Evolutionary conservation across 129 eudicot species (phyloP).

Genomic region (Gnaphalium uliginosum): DNA sequence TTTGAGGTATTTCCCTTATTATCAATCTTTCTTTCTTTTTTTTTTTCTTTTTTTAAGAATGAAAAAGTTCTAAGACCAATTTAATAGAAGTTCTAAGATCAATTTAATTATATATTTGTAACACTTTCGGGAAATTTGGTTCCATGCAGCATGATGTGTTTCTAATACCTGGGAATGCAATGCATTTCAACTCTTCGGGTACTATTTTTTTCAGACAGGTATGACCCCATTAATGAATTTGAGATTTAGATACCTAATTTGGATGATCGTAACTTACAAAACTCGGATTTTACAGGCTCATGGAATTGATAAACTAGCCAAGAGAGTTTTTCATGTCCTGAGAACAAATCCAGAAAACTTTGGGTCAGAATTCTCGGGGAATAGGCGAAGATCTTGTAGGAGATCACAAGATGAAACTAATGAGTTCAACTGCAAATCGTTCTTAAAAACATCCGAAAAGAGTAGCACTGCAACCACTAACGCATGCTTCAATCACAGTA

Average conservation of each 20-base stretch:
- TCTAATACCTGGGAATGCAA: slow-evolving; percentile 79
- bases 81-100: no score
- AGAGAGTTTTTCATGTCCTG: slow-evolving; percentile 69
- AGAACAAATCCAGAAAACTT: slow-evolving; percentile 72
- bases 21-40: background rate
- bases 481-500: background rate
- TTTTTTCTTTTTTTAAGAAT: no score
- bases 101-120: background rate
- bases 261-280: background rate
- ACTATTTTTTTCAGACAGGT: slow-evolving; percentile 90
- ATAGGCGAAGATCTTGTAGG: slow-evolving; percentile 69
- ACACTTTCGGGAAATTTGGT: background rate
- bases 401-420: slow-evolving; percentile 46
- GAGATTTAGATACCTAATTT: background rate
- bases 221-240: slow-evolving; percentile 9
- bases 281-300: slow-evolving; percentile 61
- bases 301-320: slow-evolving; percentile 67
- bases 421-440: slow-evolving; percentile 29
- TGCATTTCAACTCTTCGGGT: slow-evolving; percentile 86
- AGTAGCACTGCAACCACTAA: background rate
- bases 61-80: no score
- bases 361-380: slow-evolving; percentile 54
- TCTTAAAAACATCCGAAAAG: slow-evolving; percentile 27
- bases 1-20: slow-evolving; percentile 58
- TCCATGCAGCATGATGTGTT: slow-evolving; percentile 85